Evolutionary conservation across 345 rosid species (phyloP).

Genomic region (Citropsis articulata): DNA sequence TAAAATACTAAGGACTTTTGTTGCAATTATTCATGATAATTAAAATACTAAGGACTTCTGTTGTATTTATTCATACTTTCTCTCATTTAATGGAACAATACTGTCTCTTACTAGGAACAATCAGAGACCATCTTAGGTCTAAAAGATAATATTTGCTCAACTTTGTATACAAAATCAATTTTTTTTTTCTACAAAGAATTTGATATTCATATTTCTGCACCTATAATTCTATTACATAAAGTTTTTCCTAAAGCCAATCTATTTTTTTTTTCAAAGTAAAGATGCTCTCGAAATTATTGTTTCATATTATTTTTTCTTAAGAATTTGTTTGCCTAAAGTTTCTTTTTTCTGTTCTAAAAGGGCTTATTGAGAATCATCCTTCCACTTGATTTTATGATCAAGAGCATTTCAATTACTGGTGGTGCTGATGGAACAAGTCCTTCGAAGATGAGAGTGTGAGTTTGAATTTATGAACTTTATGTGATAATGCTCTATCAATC

Average conservation of each 20-base stretch:
- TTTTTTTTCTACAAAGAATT: too few species aligned
- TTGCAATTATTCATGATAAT: not conserved
- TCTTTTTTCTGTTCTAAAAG: not conserved
- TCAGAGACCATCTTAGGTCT: not conserved
- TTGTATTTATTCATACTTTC: not conserved
- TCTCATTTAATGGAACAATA: not conserved
- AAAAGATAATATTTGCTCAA: not conserved
- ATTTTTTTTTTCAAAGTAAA: not conserved
- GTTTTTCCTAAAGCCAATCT: not conserved
- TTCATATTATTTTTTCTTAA: not conserved
- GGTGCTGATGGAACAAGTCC: conserved; percentile 94
- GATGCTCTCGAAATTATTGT: not conserved
- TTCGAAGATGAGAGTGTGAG: conserved; percentile 92
- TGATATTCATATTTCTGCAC: too few species aligned
- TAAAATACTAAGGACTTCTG: not conserved
- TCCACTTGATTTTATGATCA: conserved; percentile 57
- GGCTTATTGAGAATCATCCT: not conserved
- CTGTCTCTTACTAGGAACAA: not conserved
- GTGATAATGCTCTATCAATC: too few species aligned
- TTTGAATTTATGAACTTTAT: not conserved
- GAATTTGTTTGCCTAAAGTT: not conserved
- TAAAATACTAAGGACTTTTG: not conserved
- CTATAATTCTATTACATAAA: too few species aligned
- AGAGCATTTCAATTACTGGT: conserved; percentile 86
- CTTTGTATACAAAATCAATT: too few species aligned